Evolutionary conservation across 257 asterid genomes (phyloP).

Genomic region (Agastache rugosa): DNA sequence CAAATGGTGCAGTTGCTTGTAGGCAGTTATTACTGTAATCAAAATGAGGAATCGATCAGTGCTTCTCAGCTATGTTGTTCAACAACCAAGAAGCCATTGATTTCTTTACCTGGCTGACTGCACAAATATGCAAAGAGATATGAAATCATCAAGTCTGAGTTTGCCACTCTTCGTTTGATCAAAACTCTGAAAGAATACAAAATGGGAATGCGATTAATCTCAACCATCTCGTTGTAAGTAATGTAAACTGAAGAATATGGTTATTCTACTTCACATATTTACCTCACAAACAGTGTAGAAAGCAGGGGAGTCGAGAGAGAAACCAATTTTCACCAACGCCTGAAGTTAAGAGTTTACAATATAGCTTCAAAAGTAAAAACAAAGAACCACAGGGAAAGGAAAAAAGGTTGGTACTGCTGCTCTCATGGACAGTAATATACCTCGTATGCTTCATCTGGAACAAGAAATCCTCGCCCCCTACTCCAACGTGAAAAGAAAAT

Average conservation of each 20-base stretch:
- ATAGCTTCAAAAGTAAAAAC: conserved; percentile 9
- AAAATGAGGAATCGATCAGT: not conserved
- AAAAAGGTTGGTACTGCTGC: not conserved
- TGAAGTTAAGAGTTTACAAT: conserved; percentile 34
- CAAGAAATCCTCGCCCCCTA: conserved; percentile 89
- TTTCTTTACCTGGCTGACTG: conserved; percentile 71
- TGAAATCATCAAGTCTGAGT: conserved; percentile 77
- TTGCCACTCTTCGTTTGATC: conserved; percentile 70
- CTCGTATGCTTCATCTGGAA: conserved; percentile 74
- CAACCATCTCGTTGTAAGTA: conserved; percentile 20
- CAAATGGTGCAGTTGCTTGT: conserved; percentile 16
- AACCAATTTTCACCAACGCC: conserved; percentile 80
- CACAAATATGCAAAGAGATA: conserved; percentile 79
- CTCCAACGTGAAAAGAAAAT: conserved; percentile 34
- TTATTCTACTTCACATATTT: conserved; percentile 27
- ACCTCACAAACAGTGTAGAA: conserved; percentile 90
- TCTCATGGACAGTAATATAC: conserved; percentile 42
- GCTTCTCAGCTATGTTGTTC: not conserved
- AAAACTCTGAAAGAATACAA: conserved; percentile 64
- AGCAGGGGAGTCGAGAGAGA: conserved; percentile 80
- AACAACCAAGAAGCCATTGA: not conserved
- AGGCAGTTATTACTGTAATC: not conserved
- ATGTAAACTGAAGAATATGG: not conserved
- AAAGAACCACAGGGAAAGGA: conserved; percentile 13
- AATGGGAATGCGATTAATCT: conserved; percentile 2